A percentile compares a stretch with the other conserved stretches of the same genome.
Conservation (phyloP, 1,139 yeast species). For the Pichia sp. region DNA sequence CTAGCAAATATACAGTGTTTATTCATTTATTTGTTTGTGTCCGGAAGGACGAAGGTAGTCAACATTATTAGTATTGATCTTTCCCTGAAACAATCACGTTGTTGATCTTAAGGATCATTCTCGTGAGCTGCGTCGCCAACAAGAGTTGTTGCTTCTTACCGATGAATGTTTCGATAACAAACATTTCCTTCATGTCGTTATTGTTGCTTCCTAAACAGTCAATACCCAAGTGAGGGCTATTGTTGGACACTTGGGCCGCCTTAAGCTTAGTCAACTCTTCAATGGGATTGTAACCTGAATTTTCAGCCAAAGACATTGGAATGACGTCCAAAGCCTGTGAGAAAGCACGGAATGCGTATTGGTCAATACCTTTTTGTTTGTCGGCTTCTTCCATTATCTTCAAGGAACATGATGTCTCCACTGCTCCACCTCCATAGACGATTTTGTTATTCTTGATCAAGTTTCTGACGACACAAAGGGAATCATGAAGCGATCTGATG, state of each 20-base stretch:
- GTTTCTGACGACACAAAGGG: slow-evolving; percentile 95
- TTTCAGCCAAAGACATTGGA: slow-evolving; percentile 94
- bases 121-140: slow-evolving; percentile 92
- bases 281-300: slow-evolving; percentile 92
- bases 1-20: slow-evolving; percentile 12
- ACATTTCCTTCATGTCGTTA: slow-evolving; percentile 86
- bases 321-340: slow-evolving; percentile 85
- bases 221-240: slow-evolving; percentile 73
- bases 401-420: slow-evolving; percentile 88
- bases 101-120: slow-evolving; percentile 96
- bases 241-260: slow-evolving; percentile 76
- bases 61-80: slow-evolving; percentile 23
- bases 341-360: slow-evolving; percentile 95
- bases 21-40: not conserved
- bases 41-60: not conserved
- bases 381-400: slow-evolving; percentile 93
- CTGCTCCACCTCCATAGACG: slow-evolving; percentile 98
- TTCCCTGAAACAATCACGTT: slow-evolving; percentile 72
- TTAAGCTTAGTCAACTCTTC: slow-evolving; percentile 82
- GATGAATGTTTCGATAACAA: slow-evolving; percentile 93
- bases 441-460: slow-evolving; percentile 86
- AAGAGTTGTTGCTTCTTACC: slow-evolving; percentile 95
- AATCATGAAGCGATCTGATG: slow-evolving; percentile 92
- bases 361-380: slow-evolving; percentile 90
- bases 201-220: slow-evolving; percentile 89